Base-by-base conservation (phyloP, 2,329 filamentous ascomycete species). In the Tolypocladium guangdongense region DNA sequence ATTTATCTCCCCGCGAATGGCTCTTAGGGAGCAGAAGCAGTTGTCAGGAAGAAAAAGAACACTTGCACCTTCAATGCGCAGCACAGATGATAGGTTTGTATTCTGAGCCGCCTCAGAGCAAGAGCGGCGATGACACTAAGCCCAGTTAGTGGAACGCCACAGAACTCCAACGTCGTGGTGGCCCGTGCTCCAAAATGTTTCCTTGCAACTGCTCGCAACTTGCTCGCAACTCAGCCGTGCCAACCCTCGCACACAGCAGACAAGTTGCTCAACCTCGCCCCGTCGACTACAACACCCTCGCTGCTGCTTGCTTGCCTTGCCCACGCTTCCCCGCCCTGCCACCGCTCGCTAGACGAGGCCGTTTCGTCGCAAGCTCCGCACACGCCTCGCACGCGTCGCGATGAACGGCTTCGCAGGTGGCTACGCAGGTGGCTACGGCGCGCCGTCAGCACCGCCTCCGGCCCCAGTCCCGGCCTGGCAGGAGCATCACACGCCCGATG, bases 401-500 rank as follows among this genome's bases (percentile, higher is more conserved):
- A 87, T 87, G 82, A 86, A 81, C 67, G 80, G 78, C 56, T 73
- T 73, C 60, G 73, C 73, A 54, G 73, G 72, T 62, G 69, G 71
- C 52, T 74, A 67, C 60, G 73, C 73, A 54, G 74, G 72, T 62
- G 69, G 71, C 52, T 74, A 67, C 58, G 73, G 73, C 61, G 73
- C 78, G 65, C 73, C 76, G 57, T 53, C 58, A 37, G 74, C 78
- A 51, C 70, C 75, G 53, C 67, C 80, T 39, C 39, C 43, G 2
- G 22, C n/a, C 4, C 14, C 49, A 4, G 74, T 78, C 51, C 70
- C 76, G 53, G 67, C 80, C 45, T 96, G 91, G 91, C 84, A 88
- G 69, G 88, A 93, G 69, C 85, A 88, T 61, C 86, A 84, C 61
- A 88, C 86, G 60, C 74, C 84, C 3, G 90, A 96, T 64, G 92